Evolutionary conservation across 495 filamentous ascomycete species (phyloP), one percentile per base, ranked within the genome.

Genomic region (Parachaetomium inaequale): DNA sequence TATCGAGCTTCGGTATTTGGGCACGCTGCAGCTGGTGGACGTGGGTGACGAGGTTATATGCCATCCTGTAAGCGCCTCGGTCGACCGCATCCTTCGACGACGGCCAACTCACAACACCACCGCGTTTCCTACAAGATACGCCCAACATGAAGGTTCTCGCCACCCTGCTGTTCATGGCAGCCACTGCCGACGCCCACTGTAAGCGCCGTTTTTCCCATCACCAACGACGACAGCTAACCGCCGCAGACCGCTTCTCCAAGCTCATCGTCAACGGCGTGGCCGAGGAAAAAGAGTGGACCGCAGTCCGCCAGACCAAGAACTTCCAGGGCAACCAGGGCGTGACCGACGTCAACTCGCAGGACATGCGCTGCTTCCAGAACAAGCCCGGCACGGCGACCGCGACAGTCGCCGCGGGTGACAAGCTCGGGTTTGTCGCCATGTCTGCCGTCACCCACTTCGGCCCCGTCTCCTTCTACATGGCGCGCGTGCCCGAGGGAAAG

Each of bases 391-490:
- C 70, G 7, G 43, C 31, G 40, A 75, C 70, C 4, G 72, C 75
- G 0, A 72, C 73, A 1, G 66, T 76, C 4, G 64, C 72, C 0
- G 80, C 79, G 1, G 77, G 79, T 26, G 61, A 57, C 0, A 70
- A 60, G n/a, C 65, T 82, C 0, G 74, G 76, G 31, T 81, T 81
- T 65, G 74, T 73, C 31, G 76, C 78, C 55, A 66, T 72, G 55
- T 62, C 70, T 0, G 69, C 66, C n/a, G 72, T 81, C 19, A 73
- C 70, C 19, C 78, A 82, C 64, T 76, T 75, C 45, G 79, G 80
- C 7, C 79, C 80, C 4, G 71, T 81, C 57, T 71, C 70, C 65
- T 79, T 76, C 58, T 80, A 81, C 69, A 80, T 82, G 77, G 80
- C 79, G 6, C 70, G 72, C 23, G 78, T 77, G 2, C 79, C 79